These are phyloP conservation scores for Erodium maritimum DNA, from an alignment of 345 rosid species.

Conservation along the genomic window DNA sequence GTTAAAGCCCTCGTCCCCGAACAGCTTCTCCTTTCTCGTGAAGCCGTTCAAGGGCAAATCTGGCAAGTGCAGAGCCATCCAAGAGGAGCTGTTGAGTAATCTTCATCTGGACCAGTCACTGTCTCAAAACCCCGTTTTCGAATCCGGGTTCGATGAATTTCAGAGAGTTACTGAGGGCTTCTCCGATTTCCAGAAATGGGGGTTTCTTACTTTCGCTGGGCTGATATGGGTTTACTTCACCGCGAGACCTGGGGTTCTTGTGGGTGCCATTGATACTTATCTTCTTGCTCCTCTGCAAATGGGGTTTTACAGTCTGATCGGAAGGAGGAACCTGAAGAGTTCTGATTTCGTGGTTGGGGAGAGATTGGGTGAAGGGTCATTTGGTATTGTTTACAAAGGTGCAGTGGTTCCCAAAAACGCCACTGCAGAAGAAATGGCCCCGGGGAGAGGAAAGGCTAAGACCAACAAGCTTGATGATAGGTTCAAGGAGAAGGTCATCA, in stretches of 20 bases:
- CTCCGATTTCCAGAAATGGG: constrained; percentile 60
- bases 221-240: constrained; percentile 72
- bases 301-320: constrained; percentile 50
- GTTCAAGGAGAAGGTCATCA: constrained; percentile 4
- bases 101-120: constrained; percentile 19
- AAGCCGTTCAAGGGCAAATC: constrained; percentile 11
- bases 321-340: constrained; percentile 60
- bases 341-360: constrained; percentile 58
- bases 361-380: constrained; percentile 89
- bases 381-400: constrained; percentile 82
- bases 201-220: constrained; percentile 36
- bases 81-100: constrained; percentile 20
- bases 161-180: constrained; percentile 30
- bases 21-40: constrained; percentile 11
- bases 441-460: constrained; percentile 25
- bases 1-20: constrained; percentile 19
- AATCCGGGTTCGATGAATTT: constrained; percentile 32
- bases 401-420: constrained; percentile 53
- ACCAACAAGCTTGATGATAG: no score
- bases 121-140: constrained; percentile 34
- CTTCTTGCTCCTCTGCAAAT: constrained; percentile 77
- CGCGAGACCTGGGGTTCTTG: constrained; percentile 78
- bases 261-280: constrained; percentile 88
- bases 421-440: constrained; percentile 27
- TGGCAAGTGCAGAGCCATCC: constrained; percentile 40